Conservation (phyloP, 129 eudicot genomes). For the Saussurea involucrata region DNA sequence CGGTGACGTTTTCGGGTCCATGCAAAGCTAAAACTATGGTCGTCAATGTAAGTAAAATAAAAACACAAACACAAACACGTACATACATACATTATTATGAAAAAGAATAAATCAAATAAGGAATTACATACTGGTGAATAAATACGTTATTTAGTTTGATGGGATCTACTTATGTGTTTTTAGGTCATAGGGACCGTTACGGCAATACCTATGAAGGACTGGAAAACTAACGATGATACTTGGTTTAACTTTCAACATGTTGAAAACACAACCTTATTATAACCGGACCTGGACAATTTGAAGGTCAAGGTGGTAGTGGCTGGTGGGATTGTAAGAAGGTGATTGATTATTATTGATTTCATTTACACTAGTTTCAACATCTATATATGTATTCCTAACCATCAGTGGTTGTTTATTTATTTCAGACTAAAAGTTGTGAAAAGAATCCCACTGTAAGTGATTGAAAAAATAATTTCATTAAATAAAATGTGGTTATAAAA, state of each 20-base stretch:
- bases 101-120: not conserved
- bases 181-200: conserved; percentile 31
- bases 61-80: not conserved
- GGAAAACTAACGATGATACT: not conserved
- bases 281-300: conserved; percentile 27
- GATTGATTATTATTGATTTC: not conserved
- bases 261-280: conserved; percentile 23
- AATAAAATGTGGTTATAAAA: not conserved
- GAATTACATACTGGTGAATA: not conserved
- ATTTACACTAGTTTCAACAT: not conserved
- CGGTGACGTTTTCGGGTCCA: no score
- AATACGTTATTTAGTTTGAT: not conserved
- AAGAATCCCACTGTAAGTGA: conserved; percentile 17
- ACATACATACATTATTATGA: no score
- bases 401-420: not conserved
- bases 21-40: conserved; percentile 11
- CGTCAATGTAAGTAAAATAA: conserved; percentile 14
- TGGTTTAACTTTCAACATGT: conserved; percentile 30
- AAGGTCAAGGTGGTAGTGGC: conserved; percentile 12
- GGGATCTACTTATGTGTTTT: not conserved
- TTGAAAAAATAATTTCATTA: not conserved
- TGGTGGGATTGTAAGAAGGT: conserved; percentile 20
- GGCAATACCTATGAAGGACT: conserved; percentile 22
- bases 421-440: conserved; percentile 13
- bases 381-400: not conserved